phyloP scores from a whole-genome alignment of 2,329 filamentous ascomycete species.

The Tolypocladium tropicale region DNA sequence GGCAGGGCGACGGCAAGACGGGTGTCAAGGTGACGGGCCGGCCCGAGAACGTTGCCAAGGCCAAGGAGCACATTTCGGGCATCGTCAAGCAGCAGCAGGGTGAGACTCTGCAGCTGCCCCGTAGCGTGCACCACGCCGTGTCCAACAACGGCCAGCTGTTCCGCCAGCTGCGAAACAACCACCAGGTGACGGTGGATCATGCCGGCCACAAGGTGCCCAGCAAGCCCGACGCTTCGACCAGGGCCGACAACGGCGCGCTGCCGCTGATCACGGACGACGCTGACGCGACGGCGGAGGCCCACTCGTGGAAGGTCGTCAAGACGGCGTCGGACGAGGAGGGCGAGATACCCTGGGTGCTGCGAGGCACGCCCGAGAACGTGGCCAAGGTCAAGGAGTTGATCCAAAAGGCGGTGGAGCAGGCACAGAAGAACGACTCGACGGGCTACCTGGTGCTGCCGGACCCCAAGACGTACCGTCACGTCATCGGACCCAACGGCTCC shows the following conservation, averaged over 20 bases:
- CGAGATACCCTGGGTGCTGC: constrained; percentile 83
- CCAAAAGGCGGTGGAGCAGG: constrained; percentile 61
- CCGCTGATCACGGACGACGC: constrained; percentile 91
- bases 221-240: constrained; percentile 47
- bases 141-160: constrained; percentile 89
- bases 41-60: constrained; percentile 68
- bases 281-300: constrained; percentile 49
- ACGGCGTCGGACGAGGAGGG: constrained; percentile 49
- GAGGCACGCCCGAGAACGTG: constrained; percentile 67
- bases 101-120: constrained; percentile 77
- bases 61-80: constrained; percentile 72
- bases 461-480: constrained; percentile 76
- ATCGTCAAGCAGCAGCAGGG: constrained; percentile 80
- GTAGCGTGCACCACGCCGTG: constrained; percentile 71
- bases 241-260: constrained; percentile 52
- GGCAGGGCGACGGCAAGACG: constrained; percentile 74
- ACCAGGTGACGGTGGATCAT: constrained; percentile 86
- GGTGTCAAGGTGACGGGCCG: constrained; percentile 79
- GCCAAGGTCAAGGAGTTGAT: constrained; percentile 72
- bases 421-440: constrained; percentile 57
- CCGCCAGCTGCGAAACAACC: constrained; percentile 76
- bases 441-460: constrained; percentile 89
- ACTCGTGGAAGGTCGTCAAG: constrained; percentile 79
- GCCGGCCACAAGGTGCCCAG: constrained; percentile 67
- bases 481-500: constrained; percentile 80